Evolutionary conservation across 2,329 filamentous ascomycete species (phyloP).

Genomic region (Curvularia sp.): DNA sequence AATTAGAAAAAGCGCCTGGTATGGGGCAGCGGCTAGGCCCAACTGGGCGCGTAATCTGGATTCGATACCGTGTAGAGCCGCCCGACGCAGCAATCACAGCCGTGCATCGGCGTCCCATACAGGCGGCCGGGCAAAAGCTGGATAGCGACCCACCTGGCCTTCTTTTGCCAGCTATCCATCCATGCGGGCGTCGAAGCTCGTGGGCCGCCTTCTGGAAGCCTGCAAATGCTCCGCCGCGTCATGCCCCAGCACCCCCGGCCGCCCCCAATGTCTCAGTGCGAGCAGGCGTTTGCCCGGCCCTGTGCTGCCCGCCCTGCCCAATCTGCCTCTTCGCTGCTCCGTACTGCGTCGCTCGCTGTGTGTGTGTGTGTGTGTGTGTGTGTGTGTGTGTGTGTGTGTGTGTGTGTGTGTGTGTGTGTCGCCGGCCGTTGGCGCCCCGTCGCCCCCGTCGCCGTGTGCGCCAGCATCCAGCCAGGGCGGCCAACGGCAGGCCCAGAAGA

Average conservation of each 20-base stretch:
- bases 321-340: background rate
- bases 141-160: too few relatives aligned
- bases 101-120: too few relatives aligned
- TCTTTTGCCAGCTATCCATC: too few relatives aligned
- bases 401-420: background rate
- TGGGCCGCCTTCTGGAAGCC: constrained; percentile 26
- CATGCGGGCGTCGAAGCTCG: constrained; percentile 11
- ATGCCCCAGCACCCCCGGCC: background rate
- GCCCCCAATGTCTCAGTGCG: background rate
- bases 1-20: too few relatives aligned
- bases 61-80: too few relatives aligned
- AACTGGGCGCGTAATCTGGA: too few relatives aligned
- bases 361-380: background rate
- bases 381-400: too few relatives aligned
- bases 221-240: constrained; percentile 18
- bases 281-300: background rate
- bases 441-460: background rate
- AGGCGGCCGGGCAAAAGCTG: too few relatives aligned
- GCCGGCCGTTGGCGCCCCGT: constrained; percentile 9
- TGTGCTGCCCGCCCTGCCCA: background rate
- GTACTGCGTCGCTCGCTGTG: too few relatives aligned
- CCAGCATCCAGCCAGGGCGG: background rate
- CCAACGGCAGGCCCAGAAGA: constrained; percentile 16
- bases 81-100: too few relatives aligned
- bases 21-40: too few relatives aligned